These are phyloP conservation scores for Solanum appendiculatum DNA, from an alignment of 257 asterid species.

Conservation along the genomic window DNA sequence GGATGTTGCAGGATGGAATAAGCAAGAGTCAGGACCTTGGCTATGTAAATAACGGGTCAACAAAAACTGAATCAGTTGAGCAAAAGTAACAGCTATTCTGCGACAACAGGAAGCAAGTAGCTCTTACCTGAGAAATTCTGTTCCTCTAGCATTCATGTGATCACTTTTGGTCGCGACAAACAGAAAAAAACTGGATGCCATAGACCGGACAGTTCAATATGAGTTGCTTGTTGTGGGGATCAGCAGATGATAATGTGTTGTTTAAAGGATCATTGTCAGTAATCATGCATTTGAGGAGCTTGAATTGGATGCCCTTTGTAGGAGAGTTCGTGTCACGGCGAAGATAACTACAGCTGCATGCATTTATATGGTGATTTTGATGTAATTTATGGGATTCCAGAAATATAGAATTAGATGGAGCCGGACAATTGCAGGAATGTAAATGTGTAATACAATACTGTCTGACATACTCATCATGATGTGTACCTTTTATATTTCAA, in stretches of 20 bases:
- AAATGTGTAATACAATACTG: neutral
- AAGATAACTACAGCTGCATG: neutral
- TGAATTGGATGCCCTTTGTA: neutral
- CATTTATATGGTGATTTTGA: neutral
- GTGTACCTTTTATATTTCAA: neutral
- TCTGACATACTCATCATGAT: neutral
- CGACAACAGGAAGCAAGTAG: neutral
- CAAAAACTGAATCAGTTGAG: neutral
- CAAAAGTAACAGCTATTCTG: neutral
- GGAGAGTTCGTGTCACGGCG: neutral
- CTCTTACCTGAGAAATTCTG: neutral
- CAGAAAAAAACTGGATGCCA: neutral
- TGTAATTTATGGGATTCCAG: neutral
- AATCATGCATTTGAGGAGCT: neutral
- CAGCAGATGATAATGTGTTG: neutral
- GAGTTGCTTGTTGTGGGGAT: neutral
- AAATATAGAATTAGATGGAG: neutral
- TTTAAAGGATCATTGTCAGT: neutral
- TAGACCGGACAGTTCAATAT: neutral
- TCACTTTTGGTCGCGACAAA: neutral
- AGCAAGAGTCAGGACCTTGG: too few species aligned
- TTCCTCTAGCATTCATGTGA: neutral
- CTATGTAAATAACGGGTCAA: neutral
- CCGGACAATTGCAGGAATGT: neutral
- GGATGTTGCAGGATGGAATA: neutral